Evolutionary conservation across 371 early-diverging fungal genomes (phyloP).

Genomic region (Gilbertella persicaria): DNA sequence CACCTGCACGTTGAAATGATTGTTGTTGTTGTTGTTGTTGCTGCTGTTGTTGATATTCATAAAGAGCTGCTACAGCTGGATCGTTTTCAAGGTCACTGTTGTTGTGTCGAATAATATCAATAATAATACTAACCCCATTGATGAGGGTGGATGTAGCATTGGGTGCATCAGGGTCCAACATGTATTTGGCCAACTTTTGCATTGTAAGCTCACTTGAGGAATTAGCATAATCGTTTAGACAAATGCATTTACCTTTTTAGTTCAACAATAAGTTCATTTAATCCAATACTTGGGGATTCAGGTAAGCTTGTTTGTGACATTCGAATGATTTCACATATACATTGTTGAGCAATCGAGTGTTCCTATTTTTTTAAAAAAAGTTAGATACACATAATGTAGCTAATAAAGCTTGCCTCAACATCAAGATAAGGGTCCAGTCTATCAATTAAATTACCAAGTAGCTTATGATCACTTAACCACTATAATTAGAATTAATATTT

Average conservation of each 20-base stretch:
- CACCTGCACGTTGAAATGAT: constrained; percentile 17
- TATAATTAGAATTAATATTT: constrained; percentile 5
- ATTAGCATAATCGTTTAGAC: too few species aligned
- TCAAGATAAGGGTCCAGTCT: constrained; percentile 77
- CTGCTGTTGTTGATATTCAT: constrained; percentile 27
- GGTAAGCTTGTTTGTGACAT: constrained; percentile 76
- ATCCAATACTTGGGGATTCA: constrained; percentile 68
- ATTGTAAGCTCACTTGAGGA: constrained; percentile 63
- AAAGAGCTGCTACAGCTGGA: constrained; percentile 27
- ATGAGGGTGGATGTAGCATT: constrained; percentile 79
- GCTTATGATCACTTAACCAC: constrained; percentile 83
- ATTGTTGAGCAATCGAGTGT: constrained; percentile 86
- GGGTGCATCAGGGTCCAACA: constrained; percentile 81
- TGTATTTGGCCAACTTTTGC: constrained; percentile 73
- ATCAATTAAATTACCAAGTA: constrained; percentile 75
- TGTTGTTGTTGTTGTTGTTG: constrained; percentile 1
- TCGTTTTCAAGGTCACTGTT: constrained; percentile 55
- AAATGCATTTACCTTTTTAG: constrained; percentile 79
- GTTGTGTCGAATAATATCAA: constrained; percentile 93
- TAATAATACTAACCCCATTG: constrained; percentile 89
- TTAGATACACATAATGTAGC: background rate
- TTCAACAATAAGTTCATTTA: constrained; percentile 68
- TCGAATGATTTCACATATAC: constrained; percentile 86
- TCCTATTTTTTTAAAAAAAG: constrained; percentile 39
- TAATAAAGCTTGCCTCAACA: constrained; percentile 52